Percentiles rank a stretch among this genome's conserved stretches.
These are phyloP conservation scores for Paramecium biaurelia DNA, from an alignment of 73 alveolate genomes.

Conservation along the genomic window DNA sequence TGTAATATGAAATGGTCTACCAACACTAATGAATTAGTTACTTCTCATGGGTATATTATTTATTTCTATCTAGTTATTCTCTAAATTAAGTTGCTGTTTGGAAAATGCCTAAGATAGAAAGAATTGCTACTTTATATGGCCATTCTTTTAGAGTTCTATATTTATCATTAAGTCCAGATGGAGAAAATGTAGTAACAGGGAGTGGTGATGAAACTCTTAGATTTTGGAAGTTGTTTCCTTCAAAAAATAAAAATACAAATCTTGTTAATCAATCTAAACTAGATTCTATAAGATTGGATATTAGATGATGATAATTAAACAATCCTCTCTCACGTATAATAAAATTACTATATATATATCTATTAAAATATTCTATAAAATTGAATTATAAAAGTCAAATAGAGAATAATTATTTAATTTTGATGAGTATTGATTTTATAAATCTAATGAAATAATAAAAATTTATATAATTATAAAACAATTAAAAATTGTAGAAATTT, in stretches of 20 bases:
- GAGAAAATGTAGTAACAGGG: constrained; percentile 93
- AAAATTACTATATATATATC: background rate
- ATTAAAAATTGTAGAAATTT: too few species aligned
- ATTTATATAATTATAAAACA: background rate
- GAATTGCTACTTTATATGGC: constrained; percentile 89
- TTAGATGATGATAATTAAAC: background rate
- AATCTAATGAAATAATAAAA: too few species aligned
- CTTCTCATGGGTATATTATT: constrained; percentile 86
- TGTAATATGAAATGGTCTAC: constrained; percentile 90
- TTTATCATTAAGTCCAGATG: constrained; percentile 91
- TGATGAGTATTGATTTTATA: too few species aligned
- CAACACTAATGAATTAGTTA: constrained; percentile 85
- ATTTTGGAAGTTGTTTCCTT: constrained; percentile 95
- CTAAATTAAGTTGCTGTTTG: constrained; percentile 89
- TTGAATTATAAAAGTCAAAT: background rate
- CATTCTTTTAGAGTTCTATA: constrained; percentile 90
- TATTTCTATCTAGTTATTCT: constrained; percentile 40
- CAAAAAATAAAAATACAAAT: background rate
- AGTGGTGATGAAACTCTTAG: constrained; percentile 96
- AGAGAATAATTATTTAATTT: too few species aligned
- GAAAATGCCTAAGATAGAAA: constrained; percentile 86
- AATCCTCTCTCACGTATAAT: background rate
- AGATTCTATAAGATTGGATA: background rate
- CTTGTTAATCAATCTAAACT: background rate
- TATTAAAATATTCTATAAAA: background rate